Percentiles rank a stretch among this genome's conserved stretches.
Conservation (phyloP, 2,329 filamentous ascomycete species). For the Fusarium protoensiforme region DNA sequence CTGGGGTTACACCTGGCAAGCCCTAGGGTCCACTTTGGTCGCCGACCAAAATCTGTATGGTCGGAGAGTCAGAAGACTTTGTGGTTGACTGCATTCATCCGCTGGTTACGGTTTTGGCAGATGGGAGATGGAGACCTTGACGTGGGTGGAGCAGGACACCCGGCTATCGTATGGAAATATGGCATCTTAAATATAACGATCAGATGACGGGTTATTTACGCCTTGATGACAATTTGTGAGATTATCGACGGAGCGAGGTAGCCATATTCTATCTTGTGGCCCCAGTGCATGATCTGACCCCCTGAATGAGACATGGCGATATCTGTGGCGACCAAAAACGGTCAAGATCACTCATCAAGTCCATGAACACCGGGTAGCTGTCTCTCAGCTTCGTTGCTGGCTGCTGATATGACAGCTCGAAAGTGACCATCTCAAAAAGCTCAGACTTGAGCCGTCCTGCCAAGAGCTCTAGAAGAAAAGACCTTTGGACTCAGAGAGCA, state of each 20-base stretch:
- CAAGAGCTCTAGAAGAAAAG: neutral
- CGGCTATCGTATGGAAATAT: neutral
- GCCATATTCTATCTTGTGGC: neutral
- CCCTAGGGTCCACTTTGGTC: conserved; percentile 1
- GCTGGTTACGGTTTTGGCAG: neutral
- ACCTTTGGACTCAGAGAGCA: neutral
- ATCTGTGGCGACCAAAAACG: neutral
- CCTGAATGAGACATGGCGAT: neutral
- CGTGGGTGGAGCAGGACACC: neutral
- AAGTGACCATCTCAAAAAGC: neutral
- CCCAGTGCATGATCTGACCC: neutral
- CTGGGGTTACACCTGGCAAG: conserved; percentile 2
- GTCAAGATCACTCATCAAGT: neutral
- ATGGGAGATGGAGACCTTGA: neutral
- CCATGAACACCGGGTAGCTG: neutral
- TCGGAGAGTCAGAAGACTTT: neutral
- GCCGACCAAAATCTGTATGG: neutral
- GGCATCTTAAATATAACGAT: neutral
- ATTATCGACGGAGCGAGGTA: neutral
- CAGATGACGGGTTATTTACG: neutral
- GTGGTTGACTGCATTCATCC: conserved; percentile 1
- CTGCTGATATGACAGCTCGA: neutral
- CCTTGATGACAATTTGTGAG: neutral
- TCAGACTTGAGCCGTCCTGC: neutral
- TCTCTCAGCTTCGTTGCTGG: neutral